phyloP scores from a whole-genome alignment of 495 filamentous ascomycete genomes.

The Massariosphaeria phaeospora region DNA sequence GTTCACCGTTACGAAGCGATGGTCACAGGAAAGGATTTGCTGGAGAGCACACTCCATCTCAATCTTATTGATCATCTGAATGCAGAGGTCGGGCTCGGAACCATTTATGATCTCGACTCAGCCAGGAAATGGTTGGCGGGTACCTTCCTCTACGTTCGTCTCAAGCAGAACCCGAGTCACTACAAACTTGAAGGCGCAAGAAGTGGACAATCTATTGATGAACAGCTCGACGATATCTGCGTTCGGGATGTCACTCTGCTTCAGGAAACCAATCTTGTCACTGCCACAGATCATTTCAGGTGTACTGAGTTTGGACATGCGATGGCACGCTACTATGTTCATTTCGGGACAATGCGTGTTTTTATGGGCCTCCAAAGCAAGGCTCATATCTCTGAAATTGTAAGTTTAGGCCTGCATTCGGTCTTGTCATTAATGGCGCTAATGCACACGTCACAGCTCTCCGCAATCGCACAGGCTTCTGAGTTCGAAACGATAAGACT shows the following conservation, averaged over 20 bases:
- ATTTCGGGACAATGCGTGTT: constrained; percentile 83
- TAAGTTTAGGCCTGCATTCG: constrained; percentile 44
- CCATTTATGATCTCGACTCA: constrained; percentile 62
- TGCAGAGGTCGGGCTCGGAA: constrained; percentile 84
- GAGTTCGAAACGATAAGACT: constrained; percentile 77
- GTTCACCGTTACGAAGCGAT: constrained; percentile 73
- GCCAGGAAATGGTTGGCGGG: constrained; percentile 80
- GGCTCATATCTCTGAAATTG: constrained; percentile 64
- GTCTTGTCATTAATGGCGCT: neutral
- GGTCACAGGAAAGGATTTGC: constrained; percentile 71
- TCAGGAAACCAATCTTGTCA: constrained; percentile 57
- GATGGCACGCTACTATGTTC: constrained; percentile 90
- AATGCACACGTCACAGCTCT: constrained; percentile 49
- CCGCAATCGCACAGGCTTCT: constrained; percentile 61
- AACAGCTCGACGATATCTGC: constrained; percentile 73
- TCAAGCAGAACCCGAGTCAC: constrained; percentile 71
- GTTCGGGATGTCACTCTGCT: constrained; percentile 70
- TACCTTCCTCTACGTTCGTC: constrained; percentile 81
- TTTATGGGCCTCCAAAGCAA: constrained; percentile 59
- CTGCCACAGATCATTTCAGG: constrained; percentile 43
- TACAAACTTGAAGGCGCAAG: constrained; percentile 67
- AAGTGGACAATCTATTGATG: constrained; percentile 54
- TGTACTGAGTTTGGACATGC: constrained; percentile 78
- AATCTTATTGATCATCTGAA: constrained; percentile 92
- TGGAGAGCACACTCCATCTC: constrained; percentile 84